Conservation (phyloP, 306 rosid species). For the Corylus americana region DNA sequence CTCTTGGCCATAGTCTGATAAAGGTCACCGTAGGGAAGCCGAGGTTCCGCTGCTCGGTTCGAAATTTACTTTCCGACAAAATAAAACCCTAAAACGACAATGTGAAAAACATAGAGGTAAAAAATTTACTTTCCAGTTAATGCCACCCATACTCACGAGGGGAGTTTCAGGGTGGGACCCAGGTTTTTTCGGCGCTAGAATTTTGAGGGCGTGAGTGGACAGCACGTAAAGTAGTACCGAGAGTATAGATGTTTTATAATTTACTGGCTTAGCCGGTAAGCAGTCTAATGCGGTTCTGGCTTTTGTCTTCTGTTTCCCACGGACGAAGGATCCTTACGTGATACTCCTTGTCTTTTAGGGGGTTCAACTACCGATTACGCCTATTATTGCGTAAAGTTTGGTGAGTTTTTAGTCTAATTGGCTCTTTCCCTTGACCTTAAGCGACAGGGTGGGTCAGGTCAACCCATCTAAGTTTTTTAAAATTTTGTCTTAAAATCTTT, state of each 20-base stretch:
- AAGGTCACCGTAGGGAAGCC: neutral
- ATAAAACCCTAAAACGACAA: slow-evolving; percentile 10
- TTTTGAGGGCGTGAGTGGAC: slow-evolving; percentile 1
- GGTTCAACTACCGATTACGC: neutral
- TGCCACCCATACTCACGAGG: neutral
- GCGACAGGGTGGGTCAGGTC: no score
- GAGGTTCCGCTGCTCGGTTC: neutral
- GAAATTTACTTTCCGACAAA: neutral
- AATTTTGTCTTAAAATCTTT: no score
- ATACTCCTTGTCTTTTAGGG: neutral
- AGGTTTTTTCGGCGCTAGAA: no score
- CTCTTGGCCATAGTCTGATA: neutral
- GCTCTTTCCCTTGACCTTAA: no score
- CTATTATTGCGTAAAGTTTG: neutral
- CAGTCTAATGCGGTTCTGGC: slow-evolving; percentile 17
- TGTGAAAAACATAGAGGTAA: neutral
- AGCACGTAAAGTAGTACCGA: neutral
- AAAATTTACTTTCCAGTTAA: neutral
- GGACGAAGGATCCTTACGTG: neutral
- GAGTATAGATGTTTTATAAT: no score
- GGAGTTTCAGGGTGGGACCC: no score
- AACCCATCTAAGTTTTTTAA: no score
- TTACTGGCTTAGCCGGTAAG: slow-evolving; percentile 26
- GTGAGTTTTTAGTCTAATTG: neutral
- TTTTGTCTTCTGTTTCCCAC: neutral